A percentile compares a stretch with the other conserved stretches of the same genome.
Conservation (phyloP, 2,329 filamentous ascomycete genomes). For the Cercospora nicotianae region DNA sequence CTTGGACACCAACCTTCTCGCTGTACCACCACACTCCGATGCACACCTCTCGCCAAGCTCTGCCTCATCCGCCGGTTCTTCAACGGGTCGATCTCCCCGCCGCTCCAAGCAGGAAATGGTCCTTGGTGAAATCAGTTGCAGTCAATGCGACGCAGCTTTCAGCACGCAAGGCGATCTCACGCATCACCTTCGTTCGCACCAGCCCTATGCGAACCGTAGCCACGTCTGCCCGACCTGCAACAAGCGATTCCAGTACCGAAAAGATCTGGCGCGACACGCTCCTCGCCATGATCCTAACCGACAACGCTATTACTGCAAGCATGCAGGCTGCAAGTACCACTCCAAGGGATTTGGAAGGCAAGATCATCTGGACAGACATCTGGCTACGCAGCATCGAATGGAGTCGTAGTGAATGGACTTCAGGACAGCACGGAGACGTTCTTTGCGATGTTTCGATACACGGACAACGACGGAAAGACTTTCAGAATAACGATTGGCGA, state of each 20-base stretch:
- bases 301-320: constrained; percentile 22
- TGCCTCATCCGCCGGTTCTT: no score
- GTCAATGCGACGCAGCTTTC: constrained; percentile 25
- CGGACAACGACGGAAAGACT: background rate
- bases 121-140: constrained; percentile 19
- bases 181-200: constrained; percentile 27
- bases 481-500: background rate
- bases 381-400: constrained; percentile 23
- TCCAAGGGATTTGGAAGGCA: constrained; percentile 26
- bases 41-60: constrained; percentile 25
- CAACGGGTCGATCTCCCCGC: no score
- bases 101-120: constrained; percentile 19
- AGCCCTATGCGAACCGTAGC: constrained; percentile 24
- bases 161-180: constrained; percentile 25
- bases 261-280: constrained; percentile 26
- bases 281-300: constrained; percentile 28
- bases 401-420: constrained; percentile 8
- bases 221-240: constrained; percentile 26
- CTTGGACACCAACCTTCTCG: constrained; percentile 22
- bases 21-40: constrained; percentile 11
- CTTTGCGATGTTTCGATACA: background rate
- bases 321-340: constrained; percentile 26
- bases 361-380: constrained; percentile 28
- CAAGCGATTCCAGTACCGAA: constrained; percentile 29
- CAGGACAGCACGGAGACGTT: no score